Evolutionary conservation across 1,139 yeast genomes (phyloP), one percentile per base, ranked within the genome.

Genomic region (Sugiyamaella neomexicana): DNA sequence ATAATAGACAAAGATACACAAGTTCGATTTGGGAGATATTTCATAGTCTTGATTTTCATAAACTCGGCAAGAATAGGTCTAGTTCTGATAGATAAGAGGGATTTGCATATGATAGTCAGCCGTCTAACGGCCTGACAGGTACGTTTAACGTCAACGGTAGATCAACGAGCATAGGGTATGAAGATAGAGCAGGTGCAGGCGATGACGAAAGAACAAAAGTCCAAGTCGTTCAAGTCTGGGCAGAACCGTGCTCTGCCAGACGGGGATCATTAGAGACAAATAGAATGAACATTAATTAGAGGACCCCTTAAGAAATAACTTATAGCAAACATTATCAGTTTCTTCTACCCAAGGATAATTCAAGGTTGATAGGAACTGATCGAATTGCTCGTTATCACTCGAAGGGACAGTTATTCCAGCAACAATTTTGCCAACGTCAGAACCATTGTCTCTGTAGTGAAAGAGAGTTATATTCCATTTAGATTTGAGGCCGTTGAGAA

Each of bases 381-480:
- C 82, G 68, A 91, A 86, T 42, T 78, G 80, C 32, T 74, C 82
- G 46, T 76, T 74, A 41, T 93, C 89, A 36, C 78, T 79, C 44
- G 81, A 80, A 2, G 98, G 97, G 29, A 91, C 89, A 43, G 84
- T 84, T 58, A 95, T 80, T 32, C 96, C 99, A 53, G 96, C 93
- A 61, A 93, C 77, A 0, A 93, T 89, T 70, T 89, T 89, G 44
- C 96, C 98, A 48, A 93, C 81, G 69, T 93, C 99, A 54, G 93
- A 86, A 32, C 99, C 99, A 64, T 90, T 95, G 73, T 93, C 91
- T 77, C 99, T 83, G 73, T 93, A 93, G 71, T 93, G 97, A 82
- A 93, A 93, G 64, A 93, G 75, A 2, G 97, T 86, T 57, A 95
- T 82, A 68, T 91, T 93, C 98, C 98, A 93, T 56, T 85, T 83